These are phyloP conservation scores for Achlya hypogyna DNA, from an alignment of 352 stramenopile genomes.

Conservation along the genomic window DNA sequence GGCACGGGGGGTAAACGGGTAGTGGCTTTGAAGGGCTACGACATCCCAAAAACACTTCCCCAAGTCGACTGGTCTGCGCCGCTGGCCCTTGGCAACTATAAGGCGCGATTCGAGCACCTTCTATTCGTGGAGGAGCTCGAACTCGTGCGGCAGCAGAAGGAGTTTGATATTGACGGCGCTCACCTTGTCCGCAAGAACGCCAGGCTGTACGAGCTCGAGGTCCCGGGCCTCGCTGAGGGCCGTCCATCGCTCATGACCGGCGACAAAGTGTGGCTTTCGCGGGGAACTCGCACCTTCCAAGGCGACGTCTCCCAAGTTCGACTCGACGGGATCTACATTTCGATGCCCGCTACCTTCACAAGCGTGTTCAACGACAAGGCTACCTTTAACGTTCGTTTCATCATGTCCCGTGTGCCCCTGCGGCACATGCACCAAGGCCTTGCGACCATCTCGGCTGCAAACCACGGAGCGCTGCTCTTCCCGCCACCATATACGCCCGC, in stretches of 20 bases:
- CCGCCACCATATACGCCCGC: background rate
- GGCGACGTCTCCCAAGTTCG: background rate
- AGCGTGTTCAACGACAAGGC: background rate
- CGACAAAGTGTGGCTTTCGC: conserved; percentile 25
- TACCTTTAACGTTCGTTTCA: conserved; percentile 13
- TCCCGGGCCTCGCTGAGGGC: conserved; percentile 26
- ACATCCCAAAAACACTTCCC: background rate
- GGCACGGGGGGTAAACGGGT: background rate
- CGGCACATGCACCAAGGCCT: conserved; percentile 10
- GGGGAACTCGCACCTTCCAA: conserved; percentile 14
- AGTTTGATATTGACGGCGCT: conserved; percentile 27
- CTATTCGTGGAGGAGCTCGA: conserved; percentile 28
- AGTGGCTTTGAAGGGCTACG: background rate
- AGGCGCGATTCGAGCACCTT: conserved; percentile 17
- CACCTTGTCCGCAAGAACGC: conserved; percentile 4
- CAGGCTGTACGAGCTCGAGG: conserved; percentile 13
- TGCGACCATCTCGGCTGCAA: background rate
- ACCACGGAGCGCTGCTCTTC: conserved; percentile 1
- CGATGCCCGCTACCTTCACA: background rate
- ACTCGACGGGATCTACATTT: conserved; percentile 11
- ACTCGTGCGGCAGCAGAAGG: conserved; percentile 21
- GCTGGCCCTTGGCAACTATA: conserved; percentile 16
- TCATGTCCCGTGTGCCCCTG: conserved; percentile 1
- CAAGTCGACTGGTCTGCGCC: background rate
- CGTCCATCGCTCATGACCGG: conserved; percentile 25